Evolutionary conservation across 306 rosid species (phyloP).

Genomic region (Luffa acutangula): DNA sequence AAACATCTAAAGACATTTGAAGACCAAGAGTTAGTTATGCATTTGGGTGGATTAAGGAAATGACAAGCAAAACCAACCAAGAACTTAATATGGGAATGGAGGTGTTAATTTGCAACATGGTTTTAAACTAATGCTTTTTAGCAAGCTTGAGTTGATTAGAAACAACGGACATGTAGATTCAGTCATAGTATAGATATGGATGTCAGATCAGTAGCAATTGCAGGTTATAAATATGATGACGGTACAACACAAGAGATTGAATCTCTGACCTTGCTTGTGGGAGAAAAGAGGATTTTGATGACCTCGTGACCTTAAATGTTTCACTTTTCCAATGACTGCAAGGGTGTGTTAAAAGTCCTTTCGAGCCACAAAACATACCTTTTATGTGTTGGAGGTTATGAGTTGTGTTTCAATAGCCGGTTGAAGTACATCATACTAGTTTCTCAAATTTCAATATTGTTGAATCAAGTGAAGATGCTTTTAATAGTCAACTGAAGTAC

Average conservation of each 20-base stretch:
- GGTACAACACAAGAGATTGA: background rate
- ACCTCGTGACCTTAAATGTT: background rate
- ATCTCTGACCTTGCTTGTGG: background rate
- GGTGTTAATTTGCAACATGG: background rate
- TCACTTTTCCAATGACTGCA: background rate
- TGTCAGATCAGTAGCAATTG: background rate
- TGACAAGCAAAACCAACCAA: background rate
- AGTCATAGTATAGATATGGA: background rate
- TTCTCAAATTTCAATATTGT: background rate
- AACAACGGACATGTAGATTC: background rate
- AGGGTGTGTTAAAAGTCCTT: background rate
- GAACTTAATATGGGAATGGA: background rate
- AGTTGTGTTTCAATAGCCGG: background rate
- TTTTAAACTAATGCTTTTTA: background rate
- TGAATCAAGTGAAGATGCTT: no score
- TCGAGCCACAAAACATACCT: background rate
- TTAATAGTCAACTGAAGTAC: background rate
- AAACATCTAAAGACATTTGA: slow-evolving; percentile 35
- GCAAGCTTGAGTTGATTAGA: background rate
- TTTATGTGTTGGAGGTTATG: background rate
- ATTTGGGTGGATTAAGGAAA: slow-evolving; percentile 16
- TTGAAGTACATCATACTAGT: no score
- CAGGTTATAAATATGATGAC: background rate
- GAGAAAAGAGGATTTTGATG: background rate
- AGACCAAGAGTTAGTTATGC: slow-evolving; percentile 39